phyloP scores from a whole-genome alignment of 179 eudicot species.

The Monotropa hypopitys region DNA sequence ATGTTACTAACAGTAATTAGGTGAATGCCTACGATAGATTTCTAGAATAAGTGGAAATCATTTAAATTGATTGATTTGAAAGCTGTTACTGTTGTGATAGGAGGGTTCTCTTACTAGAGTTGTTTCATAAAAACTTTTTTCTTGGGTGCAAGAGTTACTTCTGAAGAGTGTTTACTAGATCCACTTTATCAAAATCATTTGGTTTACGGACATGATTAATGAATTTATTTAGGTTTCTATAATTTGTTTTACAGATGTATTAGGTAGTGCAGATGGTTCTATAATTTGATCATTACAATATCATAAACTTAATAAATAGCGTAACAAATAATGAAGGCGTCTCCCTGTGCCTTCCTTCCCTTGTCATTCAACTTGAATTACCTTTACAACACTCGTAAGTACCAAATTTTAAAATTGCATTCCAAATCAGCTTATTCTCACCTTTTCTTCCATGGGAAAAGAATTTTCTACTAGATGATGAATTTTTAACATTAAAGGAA shows the following conservation, averaged over 20 bases:
- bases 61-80: neutral
- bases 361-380: neutral
- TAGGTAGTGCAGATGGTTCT: too few relatives aligned
- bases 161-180: neutral
- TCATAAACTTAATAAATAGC: neutral
- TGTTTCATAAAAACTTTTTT: neutral
- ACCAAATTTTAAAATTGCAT: neutral
- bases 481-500: neutral
- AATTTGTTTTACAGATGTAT: too few relatives aligned
- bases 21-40: neutral
- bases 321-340: neutral
- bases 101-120: neutral
- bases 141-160: neutral
- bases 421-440: neutral
- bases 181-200: neutral
- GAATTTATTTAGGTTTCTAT: neutral
- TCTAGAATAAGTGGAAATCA: neutral
- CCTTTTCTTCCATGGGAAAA: neutral
- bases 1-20: neutral
- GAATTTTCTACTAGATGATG: neutral
- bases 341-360: neutral
- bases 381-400: neutral
- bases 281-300: neutral
- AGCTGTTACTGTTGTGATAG: neutral
- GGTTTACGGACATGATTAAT: neutral